A percentile compares a stretch with the other conserved stretches of the same genome.
These are phyloP conservation scores for Somion occarium DNA, from an alignment of 1,284 basidiomycete genomes.

Conservation along the genomic window DNA sequence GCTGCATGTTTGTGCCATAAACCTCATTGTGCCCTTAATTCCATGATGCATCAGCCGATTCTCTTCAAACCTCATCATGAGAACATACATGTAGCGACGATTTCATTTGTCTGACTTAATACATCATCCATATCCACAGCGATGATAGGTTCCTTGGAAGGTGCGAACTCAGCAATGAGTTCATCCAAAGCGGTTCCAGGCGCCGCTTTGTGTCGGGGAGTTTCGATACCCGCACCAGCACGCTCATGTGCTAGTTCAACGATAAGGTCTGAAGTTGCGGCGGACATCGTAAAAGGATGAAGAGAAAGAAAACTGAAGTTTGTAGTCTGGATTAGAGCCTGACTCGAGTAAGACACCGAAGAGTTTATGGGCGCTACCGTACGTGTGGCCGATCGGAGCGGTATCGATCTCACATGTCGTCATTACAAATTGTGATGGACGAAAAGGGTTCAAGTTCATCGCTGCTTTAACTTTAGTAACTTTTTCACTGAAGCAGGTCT, in stretches of 20 bases:
- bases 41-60: background rate
- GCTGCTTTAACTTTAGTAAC: too few species aligned
- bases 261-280: conserved; percentile 16
- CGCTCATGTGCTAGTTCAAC: conserved; percentile 13
- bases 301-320: background rate
- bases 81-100: conserved; percentile 57
- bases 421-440: background rate
- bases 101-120: conserved; percentile 62
- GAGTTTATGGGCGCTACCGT: background rate
- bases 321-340: background rate
- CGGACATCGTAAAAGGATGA: conserved; percentile 13
- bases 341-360: background rate
- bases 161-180: conserved; percentile 6
- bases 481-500: too few species aligned
- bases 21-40: conserved; percentile 64
- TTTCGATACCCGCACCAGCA: conserved; percentile 7
- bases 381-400: background rate
- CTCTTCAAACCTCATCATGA: background rate
- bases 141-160: conserved; percentile 40
- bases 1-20: conserved; percentile 47
- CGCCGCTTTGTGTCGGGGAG: conserved; percentile 13
- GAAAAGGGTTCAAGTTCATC: background rate
- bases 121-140: conserved; percentile 80
- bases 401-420: background rate
- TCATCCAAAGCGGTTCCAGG: conserved; percentile 13